Percentiles rank a stretch among this genome's conserved stretches.
phyloP scores from a whole-genome alignment of 805 yeast species.

The Monosporozyma solicola region DNA sequence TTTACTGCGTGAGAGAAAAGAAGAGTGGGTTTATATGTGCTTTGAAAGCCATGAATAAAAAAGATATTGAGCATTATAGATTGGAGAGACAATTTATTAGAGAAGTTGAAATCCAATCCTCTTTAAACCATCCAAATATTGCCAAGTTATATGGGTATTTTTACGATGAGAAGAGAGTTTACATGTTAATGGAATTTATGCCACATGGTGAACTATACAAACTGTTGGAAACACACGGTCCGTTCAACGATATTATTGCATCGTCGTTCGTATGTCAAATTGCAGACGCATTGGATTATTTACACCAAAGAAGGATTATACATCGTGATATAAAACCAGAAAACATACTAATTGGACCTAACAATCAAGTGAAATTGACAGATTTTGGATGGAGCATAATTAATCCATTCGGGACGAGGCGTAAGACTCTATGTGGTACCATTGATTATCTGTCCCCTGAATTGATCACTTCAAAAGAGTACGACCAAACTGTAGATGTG shows the following conservation, averaged over 20 bases:
- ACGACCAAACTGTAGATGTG: slow-evolving; percentile 70
- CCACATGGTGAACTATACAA: slow-evolving; percentile 82
- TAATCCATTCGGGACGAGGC: slow-evolving; percentile 45
- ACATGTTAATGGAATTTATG: slow-evolving; percentile 75
- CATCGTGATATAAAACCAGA: slow-evolving; percentile 95
- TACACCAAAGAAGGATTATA: slow-evolving; percentile 72
- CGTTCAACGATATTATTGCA: slow-evolving; percentile 67
- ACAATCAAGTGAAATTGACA: slow-evolving; percentile 71
- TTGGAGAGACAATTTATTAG: slow-evolving; percentile 80
- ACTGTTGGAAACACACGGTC: slow-evolving; percentile 51
- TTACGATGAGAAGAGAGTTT: slow-evolving; percentile 71
- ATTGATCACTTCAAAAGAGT: slow-evolving; percentile 76
- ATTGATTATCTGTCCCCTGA: slow-evolving; percentile 93
- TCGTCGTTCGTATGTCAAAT: slow-evolving; percentile 76
- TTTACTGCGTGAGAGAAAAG: slow-evolving; percentile 77
- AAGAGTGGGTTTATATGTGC: slow-evolving; percentile 77
- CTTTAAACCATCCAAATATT: slow-evolving; percentile 68
- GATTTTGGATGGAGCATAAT: slow-evolving; percentile 94
- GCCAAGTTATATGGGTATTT: slow-evolving; percentile 80
- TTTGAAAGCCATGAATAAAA: slow-evolving; percentile 80
- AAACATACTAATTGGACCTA: slow-evolving; percentile 68
- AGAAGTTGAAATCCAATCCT: slow-evolving; percentile 85
- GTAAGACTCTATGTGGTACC: slow-evolving; percentile 90
- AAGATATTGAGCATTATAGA: slow-evolving; percentile 62
- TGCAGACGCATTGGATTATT: slow-evolving; percentile 65